A percentile compares a stretch with the other conserved stretches of the same genome.
Evolutionary conservation across 2,329 filamentous ascomycete species (phyloP).

Genomic region (Thermoascus crustaceus): DNA sequence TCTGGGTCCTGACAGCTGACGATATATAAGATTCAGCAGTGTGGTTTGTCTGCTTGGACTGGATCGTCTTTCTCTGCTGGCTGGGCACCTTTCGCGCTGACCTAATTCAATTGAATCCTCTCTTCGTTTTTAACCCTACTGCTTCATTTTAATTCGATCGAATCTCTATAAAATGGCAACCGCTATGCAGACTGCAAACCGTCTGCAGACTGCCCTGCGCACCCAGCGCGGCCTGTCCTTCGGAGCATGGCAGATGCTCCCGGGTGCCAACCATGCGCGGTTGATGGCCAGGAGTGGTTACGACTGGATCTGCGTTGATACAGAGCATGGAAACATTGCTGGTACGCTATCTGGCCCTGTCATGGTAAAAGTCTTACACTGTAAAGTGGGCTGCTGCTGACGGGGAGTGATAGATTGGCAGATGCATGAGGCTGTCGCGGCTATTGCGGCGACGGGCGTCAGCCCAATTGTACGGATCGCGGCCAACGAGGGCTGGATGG

Average conservation of each 20-base stretch:
- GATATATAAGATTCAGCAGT: too few species aligned
- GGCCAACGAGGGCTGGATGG: slow-evolving; percentile 54
- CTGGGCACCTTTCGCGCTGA: too few species aligned
- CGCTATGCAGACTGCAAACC: slow-evolving; percentile 50
- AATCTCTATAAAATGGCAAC: slow-evolving; percentile 18
- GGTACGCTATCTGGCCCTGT: slow-evolving; percentile 22
- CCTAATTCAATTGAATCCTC: too few species aligned
- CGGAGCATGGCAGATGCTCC: slow-evolving; percentile 52
- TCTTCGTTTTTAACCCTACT: too few species aligned
- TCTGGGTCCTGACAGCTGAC: too few species aligned
- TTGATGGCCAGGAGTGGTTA: slow-evolving; percentile 46
- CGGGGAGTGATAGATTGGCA: background rate
- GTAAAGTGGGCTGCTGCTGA: slow-evolving; percentile 2
- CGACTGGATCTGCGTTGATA: slow-evolving; percentile 49
- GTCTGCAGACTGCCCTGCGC: slow-evolving; percentile 44
- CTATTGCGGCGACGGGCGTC: slow-evolving; percentile 34
- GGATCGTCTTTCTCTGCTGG: too few species aligned
- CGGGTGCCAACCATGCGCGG: slow-evolving; percentile 47
- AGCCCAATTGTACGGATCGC: slow-evolving; percentile 43
- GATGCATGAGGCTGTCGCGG: slow-evolving; percentile 50
- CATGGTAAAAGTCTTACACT: background rate
- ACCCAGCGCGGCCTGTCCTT: slow-evolving; percentile 42
- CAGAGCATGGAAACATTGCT: slow-evolving; percentile 50
- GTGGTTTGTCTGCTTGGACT: too few species aligned
- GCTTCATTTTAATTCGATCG: background rate